Base-by-base conservation (phyloP, 495 filamentous ascomycete genomes). In the Antarctomyces pellizariae region DNA sequence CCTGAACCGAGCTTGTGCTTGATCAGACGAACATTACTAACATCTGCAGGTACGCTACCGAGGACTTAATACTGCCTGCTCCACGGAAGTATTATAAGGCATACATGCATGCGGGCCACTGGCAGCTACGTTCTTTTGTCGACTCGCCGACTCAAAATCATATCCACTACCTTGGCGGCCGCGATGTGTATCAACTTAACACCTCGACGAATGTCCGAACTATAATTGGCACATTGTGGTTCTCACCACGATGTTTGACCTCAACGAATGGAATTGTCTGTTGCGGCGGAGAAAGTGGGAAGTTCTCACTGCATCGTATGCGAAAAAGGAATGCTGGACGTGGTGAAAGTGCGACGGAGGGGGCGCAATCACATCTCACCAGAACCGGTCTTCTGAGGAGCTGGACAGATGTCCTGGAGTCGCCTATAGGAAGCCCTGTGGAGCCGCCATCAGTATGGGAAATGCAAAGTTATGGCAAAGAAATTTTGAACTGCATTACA, bases 51-150 rank as follows among this genome's bases (percentile, higher is more conserved):
- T 28, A 44, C 33, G 46, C 36, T 9, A 59, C 56, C 39, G 52
- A 66, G 37, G 52, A 51, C 47, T 52, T 71, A 35, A 63, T 68
- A 36, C 56, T 71, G 22, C 52, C 62, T 23, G 58, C 59, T 12
- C 73, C 73, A 33, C 67, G 71, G 36, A 64, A 62, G 34, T 80
- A 79, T 43, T 82, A 76, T 44, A 69, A 73, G 8, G 62, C 69
- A 37, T 60, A 56, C 25, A 80, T 92, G 26, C 71, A 68, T 18
- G 65, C 69, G 38, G 92, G 83, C 36, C 86, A 97, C 48, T 75
- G 70, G 56, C 86, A 97, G 50, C 64, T 97, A 25, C 76, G 82
- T 26, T 80, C 89, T 37, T 68, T 90, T 36, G 72, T 95, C 41
- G 84, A 75, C 46, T 72, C 68, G 16, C 71, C 76, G 28, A 62